Evolutionary conservation across 768 basidiomycete genomes (phyloP).

Genomic region (Daedaleopsis nitida): DNA sequence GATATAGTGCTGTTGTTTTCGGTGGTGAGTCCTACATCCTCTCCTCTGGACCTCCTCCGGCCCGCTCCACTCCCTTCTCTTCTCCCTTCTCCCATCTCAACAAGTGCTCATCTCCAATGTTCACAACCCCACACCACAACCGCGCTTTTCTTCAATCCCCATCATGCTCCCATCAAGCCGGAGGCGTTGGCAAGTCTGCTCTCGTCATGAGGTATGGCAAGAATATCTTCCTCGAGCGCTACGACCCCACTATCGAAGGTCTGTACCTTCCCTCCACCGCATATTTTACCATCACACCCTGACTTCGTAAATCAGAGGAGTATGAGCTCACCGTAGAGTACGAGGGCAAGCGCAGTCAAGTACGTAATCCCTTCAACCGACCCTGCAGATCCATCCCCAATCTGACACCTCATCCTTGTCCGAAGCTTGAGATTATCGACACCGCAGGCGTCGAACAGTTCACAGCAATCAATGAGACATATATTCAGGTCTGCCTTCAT

Average conservation of each 20-base stretch:
- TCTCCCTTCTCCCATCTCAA: not conserved
- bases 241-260: slow-evolving; percentile 89
- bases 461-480: slow-evolving; percentile 75
- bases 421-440: slow-evolving; percentile 77
- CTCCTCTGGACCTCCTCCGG: not conserved
- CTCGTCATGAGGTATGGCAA: slow-evolving; percentile 79
- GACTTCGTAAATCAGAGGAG: slow-evolving; percentile 52
- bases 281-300: not conserved
- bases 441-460: slow-evolving; percentile 90
- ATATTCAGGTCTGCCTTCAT: slow-evolving; percentile 64
- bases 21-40: slow-evolving; percentile 55
- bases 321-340: slow-evolving; percentile 61
- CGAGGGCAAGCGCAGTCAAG: slow-evolving; percentile 63
- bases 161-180: slow-evolving; percentile 48
- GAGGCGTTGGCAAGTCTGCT: slow-evolving; percentile 88
- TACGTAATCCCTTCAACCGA: slow-evolving; percentile 36
- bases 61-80: not conserved
- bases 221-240: slow-evolving; percentile 72
- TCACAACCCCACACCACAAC: not conserved
- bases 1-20: slow-evolving; percentile 68
- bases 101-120: not conserved
- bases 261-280: slow-evolving; percentile 11
- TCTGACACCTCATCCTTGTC: not conserved
- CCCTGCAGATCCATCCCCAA: not conserved
- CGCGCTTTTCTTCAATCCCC: not conserved